Evolutionary conservation across 1,284 basidiomycete species (phyloP).

Genomic region (Rhodotorula sp.): DNA sequence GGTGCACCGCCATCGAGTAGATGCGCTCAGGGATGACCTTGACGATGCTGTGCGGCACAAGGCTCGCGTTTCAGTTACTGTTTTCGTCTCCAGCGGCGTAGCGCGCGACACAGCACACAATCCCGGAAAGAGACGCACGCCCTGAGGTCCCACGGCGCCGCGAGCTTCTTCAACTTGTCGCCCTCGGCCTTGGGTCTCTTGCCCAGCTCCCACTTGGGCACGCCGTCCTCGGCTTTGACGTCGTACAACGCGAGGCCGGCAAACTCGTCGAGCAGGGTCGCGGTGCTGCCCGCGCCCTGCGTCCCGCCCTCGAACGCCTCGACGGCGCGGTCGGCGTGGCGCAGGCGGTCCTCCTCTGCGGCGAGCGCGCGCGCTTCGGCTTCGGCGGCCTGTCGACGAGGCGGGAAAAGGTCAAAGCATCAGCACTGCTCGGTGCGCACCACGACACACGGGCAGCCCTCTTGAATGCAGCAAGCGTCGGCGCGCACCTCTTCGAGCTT

Average conservation of each 20-base stretch:
- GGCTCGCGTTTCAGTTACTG: neutral
- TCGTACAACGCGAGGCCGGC: neutral
- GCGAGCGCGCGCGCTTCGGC: neutral
- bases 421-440: too few relatives aligned
- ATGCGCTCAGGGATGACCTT: conserved; percentile 53
- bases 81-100: neutral
- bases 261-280: conserved; percentile 9
- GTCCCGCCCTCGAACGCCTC: conserved; percentile 1
- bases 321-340: conserved; percentile 15
- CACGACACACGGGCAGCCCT: neutral
- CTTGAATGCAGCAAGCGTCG: too few relatives aligned
- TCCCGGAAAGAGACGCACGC: conserved; percentile 6
- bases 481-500: conserved; percentile 1
- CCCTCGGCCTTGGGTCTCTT: conserved; percentile 1
- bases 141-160: conserved; percentile 4
- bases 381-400: neutral
- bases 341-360: neutral
- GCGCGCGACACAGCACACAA: too few relatives aligned
- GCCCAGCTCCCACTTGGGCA: conserved; percentile 5
- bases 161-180: neutral
- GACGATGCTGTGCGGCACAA: conserved; percentile 14
- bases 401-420: too few relatives aligned
- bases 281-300: neutral
- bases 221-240: neutral
- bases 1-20: conserved; percentile 55